Percentiles rank a stretch among this genome's conserved stretches.
Evolutionary conservation across 1,139 yeast species (phyloP).

Genomic region (Candida pseudocylindracea): DNA sequence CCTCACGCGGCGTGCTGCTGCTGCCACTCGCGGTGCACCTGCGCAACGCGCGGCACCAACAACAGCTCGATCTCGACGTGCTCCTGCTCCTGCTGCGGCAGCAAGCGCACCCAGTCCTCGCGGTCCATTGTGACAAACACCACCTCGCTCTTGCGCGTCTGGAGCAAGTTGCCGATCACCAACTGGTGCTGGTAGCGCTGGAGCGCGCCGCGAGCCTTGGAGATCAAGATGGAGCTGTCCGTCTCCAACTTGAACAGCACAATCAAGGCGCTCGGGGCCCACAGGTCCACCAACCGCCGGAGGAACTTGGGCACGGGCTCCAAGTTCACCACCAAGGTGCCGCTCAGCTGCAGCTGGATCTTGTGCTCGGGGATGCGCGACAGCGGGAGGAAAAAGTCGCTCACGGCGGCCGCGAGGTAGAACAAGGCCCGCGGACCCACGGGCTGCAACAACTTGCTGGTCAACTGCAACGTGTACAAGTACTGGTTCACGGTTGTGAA

Average conservation of each 20-base stretch:
- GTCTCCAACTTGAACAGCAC: slow-evolving; percentile 91
- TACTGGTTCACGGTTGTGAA: slow-evolving; percentile 93
- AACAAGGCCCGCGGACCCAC: slow-evolving; percentile 40
- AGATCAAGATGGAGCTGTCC: slow-evolving; percentile 42
- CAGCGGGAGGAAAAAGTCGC: slow-evolving; percentile 83
- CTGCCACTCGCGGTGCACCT: slow-evolving; percentile 43
- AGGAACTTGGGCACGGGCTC: slow-evolving; percentile 95
- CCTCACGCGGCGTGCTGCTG: slow-evolving; percentile 1
- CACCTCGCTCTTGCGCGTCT: slow-evolving; percentile 73
- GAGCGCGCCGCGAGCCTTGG: slow-evolving; percentile 61
- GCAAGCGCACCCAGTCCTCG: slow-evolving; percentile 28
- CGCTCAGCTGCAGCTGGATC: slow-evolving; percentile 61
- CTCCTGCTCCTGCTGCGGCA: slow-evolving; percentile 13
- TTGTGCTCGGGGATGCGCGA: slow-evolving; percentile 80
- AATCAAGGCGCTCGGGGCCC: slow-evolving; percentile 95
- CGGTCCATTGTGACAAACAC: slow-evolving; percentile 49
- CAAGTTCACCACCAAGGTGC: slow-evolving; percentile 56
- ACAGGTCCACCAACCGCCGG: slow-evolving; percentile 65
- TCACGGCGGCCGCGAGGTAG: slow-evolving; percentile 92
- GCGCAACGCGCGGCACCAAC: slow-evolving; percentile 56
- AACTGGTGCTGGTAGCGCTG: slow-evolving; percentile 76
- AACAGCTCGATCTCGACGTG: slow-evolving; percentile 44
- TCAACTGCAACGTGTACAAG: slow-evolving; percentile 52
- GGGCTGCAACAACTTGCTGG: slow-evolving; percentile 36
- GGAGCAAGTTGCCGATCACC: slow-evolving; percentile 85